phyloP scores from a whole-genome alignment of 805 yeast species.

The Kodamaea sagamina region DNA sequence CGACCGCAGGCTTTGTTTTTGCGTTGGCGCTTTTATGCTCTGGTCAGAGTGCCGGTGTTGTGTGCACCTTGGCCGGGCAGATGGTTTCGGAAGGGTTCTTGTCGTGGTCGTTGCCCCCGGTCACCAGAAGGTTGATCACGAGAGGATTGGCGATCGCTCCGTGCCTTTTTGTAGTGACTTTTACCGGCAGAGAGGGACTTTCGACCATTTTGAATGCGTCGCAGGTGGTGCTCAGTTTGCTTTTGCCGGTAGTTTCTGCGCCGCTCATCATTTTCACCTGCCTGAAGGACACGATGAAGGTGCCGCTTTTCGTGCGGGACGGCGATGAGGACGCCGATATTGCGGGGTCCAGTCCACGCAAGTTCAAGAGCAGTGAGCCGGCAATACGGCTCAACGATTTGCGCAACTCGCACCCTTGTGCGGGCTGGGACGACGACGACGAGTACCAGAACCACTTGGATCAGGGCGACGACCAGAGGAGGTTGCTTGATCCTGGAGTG shows the following conservation, averaged over 20 bases:
- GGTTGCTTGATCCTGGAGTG: background rate
- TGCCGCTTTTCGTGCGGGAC: conserved; percentile 38
- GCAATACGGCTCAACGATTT: conserved; percentile 43
- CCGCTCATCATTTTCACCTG: conserved; percentile 85
- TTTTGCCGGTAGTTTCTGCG: conserved; percentile 84
- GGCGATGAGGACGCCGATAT: conserved; percentile 27
- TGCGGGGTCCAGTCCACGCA: conserved; percentile 14
- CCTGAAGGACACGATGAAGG: conserved; percentile 64
- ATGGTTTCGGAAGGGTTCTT: conserved; percentile 91
- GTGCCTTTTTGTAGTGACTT: conserved; percentile 70
- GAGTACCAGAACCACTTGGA: conserved; percentile 16
- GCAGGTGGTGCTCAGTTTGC: conserved; percentile 79
- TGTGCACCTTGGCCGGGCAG: conserved; percentile 91
- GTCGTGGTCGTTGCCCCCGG: conserved; percentile 78
- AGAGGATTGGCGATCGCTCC: conserved; percentile 84
- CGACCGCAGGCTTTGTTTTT: conserved; percentile 85
- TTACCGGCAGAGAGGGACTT: conserved; percentile 81
- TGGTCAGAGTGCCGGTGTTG: conserved; percentile 95
- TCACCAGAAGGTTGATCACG: conserved; percentile 75
- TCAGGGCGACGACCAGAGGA: conserved; percentile 4
- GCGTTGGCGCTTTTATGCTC: conserved; percentile 86
- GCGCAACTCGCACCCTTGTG: conserved; percentile 44
- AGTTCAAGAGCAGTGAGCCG: conserved; percentile 38
- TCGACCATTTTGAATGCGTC: conserved; percentile 72
- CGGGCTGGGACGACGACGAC: conserved; percentile 42